phyloP scores from a whole-genome alignment of 495 filamentous ascomycete genomes.

The Pseudoneurospora amorphoporcata region DNA sequence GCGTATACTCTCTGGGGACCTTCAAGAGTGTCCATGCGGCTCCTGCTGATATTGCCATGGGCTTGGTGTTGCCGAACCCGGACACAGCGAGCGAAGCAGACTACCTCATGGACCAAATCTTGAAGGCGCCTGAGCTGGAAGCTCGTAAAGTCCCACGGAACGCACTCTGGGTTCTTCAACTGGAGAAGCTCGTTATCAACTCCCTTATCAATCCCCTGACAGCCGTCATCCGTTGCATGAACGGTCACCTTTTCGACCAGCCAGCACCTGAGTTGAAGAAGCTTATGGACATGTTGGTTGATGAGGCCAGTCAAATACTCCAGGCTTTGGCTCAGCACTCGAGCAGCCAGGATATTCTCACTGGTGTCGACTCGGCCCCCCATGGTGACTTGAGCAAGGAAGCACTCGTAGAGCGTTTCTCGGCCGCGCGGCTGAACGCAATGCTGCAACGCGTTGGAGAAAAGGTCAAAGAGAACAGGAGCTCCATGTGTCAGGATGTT shows the following conservation, averaged over 20 bases:
- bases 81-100: neutral
- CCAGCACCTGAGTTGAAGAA: constrained; percentile 44
- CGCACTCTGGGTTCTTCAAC: constrained; percentile 43
- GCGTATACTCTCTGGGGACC: constrained; percentile 43
- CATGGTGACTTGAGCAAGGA: constrained; percentile 38
- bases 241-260: constrained; percentile 60
- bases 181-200: constrained; percentile 62
- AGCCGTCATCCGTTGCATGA: constrained; percentile 57
- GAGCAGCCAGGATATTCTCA: constrained; percentile 16
- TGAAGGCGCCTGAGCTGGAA: constrained; percentile 26
- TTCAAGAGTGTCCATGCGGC: constrained; percentile 59
- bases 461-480: constrained; percentile 57
- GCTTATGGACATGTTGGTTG: constrained; percentile 41
- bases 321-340: constrained; percentile 26
- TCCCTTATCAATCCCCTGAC: constrained; percentile 75
- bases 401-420: constrained; percentile 32
- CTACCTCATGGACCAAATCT: constrained; percentile 17
- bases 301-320: constrained; percentile 56
- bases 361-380: neutral
- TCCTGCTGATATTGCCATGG: constrained; percentile 38
- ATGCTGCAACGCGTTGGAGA: constrained; percentile 37
- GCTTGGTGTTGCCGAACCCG: constrained; percentile 14
- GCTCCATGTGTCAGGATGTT: constrained; percentile 77
- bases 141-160: constrained; percentile 32
- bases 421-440: constrained; percentile 7